These are phyloP conservation scores for Acephala macrosclerotiorum DNA, from an alignment of 2,329 filamentous ascomycete species.

Conservation along the genomic window DNA sequence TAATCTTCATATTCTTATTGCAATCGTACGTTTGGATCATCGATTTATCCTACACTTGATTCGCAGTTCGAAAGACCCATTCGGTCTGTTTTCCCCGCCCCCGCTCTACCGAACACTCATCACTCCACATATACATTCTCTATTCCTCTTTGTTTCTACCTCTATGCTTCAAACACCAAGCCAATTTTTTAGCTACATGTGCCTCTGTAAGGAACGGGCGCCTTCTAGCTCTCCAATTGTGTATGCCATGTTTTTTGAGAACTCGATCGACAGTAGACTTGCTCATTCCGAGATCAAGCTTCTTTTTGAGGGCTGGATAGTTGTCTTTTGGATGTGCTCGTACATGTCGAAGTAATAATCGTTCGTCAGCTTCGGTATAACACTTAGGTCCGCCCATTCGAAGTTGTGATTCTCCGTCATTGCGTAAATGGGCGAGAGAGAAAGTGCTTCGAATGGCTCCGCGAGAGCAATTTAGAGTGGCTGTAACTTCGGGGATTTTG, in stretches of 20 bases:
- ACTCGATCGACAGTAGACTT: not conserved
- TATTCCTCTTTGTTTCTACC: conserved; percentile 5
- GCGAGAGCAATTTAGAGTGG: no score
- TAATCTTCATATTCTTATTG: not conserved
- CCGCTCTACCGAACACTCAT: conserved; percentile 16
- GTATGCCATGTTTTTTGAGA: conserved; percentile 5
- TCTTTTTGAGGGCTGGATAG: not conserved
- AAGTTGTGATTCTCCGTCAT: no score
- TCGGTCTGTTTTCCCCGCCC: conserved; percentile 8
- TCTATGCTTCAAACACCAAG: conserved; percentile 11
- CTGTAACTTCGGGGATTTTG: no score
- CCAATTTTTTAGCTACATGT: conserved; percentile 5
- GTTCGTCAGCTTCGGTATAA: no score
- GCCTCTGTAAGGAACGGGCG: conserved; percentile 8
- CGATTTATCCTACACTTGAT: no score
- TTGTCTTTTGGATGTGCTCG: conserved; percentile 11
- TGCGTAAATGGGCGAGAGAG: no score
- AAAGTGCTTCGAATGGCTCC: no score
- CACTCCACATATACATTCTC: conserved; percentile 16
- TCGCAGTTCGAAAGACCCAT: not conserved
- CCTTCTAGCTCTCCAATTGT: conserved; percentile 9
- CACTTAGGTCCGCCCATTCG: no score
- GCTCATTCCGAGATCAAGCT: not conserved
- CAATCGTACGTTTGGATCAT: no score
- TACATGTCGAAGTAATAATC: no score